Evolutionary conservation across 768 basidiomycete genomes (phyloP), one percentile per base, ranked within the genome.

Genomic region (Mycena belliarum): DNA sequence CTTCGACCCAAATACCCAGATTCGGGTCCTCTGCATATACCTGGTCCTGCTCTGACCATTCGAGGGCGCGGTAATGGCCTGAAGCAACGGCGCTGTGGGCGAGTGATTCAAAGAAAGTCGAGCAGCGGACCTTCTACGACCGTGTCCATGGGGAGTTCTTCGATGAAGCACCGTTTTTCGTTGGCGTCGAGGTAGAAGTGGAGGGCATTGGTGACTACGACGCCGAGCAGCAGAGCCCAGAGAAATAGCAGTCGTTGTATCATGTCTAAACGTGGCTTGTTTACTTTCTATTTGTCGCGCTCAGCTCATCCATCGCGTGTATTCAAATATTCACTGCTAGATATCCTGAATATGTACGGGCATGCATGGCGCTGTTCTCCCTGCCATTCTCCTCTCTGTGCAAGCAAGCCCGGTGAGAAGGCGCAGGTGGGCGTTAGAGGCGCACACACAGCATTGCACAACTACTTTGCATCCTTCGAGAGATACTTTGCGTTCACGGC

Each of bases 121-220:
- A 21, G 3, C 37, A 60, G 32, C 79, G 59, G 66, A 91, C 95
- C 93, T 79, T 97, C 92, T 35, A 96, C 92, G 26, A 95, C 87
- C n/a, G 95, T 98, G 72, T 96, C 90, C 3, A 87, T 86, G 14
- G 97, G 96, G 20, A 98, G 77, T 71, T 99, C 97, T 69, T 98
- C 97, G 57, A 98, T 83, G 75, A 98, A 98, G 72, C 97, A 99
- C 46, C 91, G 83, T 67, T 89, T 88, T 72, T 97, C 93, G 68
- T 92, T 90, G 18, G 94, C 87, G 70, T 97, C 94, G 56, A 99
- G 84, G 71, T 99, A 99, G 74, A 98, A 97, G 70, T 99, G 97
- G 25, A 99, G 86, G 26, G 91, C 93, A 69, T 87, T 82, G 20
- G 79, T 68, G 38, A 77, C 73, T 23, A 76, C 70, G 61, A 79